Evolutionary conservation across 352 stramenopile species (phyloP).

Genomic region (Globisporangium cylindrosporum): DNA sequence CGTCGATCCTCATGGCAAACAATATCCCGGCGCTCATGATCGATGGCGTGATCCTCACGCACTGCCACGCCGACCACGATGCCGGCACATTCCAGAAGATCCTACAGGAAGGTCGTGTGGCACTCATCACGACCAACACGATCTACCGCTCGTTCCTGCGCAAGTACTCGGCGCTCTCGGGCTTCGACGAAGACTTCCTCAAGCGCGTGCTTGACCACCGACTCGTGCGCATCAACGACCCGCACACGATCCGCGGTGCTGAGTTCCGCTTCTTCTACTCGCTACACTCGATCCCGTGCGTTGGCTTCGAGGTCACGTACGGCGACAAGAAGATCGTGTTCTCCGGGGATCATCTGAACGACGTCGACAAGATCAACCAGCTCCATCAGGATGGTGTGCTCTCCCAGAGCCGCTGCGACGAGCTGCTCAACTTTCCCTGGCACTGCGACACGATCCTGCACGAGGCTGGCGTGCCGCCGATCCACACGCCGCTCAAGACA

Average conservation of each 20-base stretch:
- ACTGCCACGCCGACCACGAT: constrained; percentile 96
- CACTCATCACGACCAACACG: constrained; percentile 94
- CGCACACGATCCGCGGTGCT: constrained; percentile 92
- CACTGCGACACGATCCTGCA: constrained; percentile 94
- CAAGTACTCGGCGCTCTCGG: constrained; percentile 95
- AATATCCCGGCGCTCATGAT: constrained; percentile 92
- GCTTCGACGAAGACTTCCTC: constrained; percentile 89
- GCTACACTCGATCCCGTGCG: constrained; percentile 94
- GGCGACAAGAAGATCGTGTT: constrained; percentile 95
- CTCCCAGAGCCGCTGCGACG: constrained; percentile 77
- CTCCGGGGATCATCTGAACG: constrained; percentile 95
- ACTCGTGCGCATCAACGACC: constrained; percentile 91
- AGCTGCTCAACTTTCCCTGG: constrained; percentile 93
- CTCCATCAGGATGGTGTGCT: constrained; percentile 86
- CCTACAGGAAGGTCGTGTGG: constrained; percentile 91
- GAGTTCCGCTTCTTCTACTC: constrained; percentile 97
- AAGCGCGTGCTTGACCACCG: constrained; percentile 90
- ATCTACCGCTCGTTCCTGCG: constrained; percentile 97
- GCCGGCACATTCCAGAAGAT: constrained; percentile 97
- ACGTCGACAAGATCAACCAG: constrained; percentile 86
- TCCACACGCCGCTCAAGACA: constrained; percentile 95
- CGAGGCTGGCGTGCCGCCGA: constrained; percentile 92
- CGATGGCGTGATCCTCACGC: constrained; percentile 95
- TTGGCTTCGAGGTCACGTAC: constrained; percentile 94
- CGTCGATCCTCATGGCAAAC: constrained; percentile 79